Base-by-base conservation (phyloP, 768 basidiomycete species). In the Lyophyllum semitale region DNA sequence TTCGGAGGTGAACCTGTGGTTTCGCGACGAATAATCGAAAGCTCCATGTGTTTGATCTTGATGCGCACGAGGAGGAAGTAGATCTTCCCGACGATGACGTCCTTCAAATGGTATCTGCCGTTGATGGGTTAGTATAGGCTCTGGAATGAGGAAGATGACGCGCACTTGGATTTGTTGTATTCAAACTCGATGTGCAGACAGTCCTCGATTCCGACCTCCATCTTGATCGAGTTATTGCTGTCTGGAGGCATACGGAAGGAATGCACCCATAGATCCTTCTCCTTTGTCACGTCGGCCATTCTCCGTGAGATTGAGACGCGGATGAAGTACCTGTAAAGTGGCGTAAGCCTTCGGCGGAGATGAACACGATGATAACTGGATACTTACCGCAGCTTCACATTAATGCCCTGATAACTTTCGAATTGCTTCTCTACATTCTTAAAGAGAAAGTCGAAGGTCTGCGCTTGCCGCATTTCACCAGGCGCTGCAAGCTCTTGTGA, bases 351-450 rank as follows among this genome's bases (percentile, higher is more conserved):
- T 4, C 4, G 25, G 13, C 26, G 15, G 9, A 4, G 27, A 17
- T 3, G 15, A 27, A 2, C n/a, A 29, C 17, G 27, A 18, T 45
- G 17, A 18, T n/a, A 17, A 22, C 5, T 2, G 23, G n/a, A 37
- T 43, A 69, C 86, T 61, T 60, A 95, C 95, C 96, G 75, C 61
- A 98, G 82, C 74, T 98, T 98, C 55, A 98, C 97, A 63, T 98
- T 99, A 68, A 98, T 98, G 5, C 97, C 97, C 63, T 93, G 88
- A 70, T 98, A 98, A 63, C 90, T 93, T 77, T 98, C 96, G 61
- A 91, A 98, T 70, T 98, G 95, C 77, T 99, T 98, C 84, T 99
- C 97, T 37, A 99, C 91, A 66, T 96, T 99, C 81, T 98, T 98
- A 83, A 99, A 98, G 65, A 87, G 83, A 73, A 99, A 98, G 50